Evolutionary conservation across 2,329 filamentous ascomycete genomes (phyloP).

Genomic region (Talaromyces piceae): DNA sequence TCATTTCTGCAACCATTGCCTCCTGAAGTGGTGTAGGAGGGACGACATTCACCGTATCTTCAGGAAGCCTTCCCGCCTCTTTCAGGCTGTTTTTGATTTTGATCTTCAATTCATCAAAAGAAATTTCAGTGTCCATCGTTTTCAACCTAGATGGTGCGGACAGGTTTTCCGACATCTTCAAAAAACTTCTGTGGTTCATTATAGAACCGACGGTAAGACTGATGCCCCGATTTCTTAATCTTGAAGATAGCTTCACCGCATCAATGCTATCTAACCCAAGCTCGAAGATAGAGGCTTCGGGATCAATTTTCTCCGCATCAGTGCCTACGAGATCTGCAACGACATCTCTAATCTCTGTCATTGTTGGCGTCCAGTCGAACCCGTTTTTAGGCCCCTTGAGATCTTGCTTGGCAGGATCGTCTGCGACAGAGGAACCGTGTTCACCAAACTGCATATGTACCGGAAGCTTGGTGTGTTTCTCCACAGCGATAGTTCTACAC

Average conservation of each 20-base stretch:
- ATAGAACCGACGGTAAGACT: constrained; percentile 65
- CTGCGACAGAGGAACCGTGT: constrained; percentile 13
- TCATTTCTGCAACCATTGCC: constrained; percentile 75
- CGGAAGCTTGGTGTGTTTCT: constrained; percentile 11
- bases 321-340: constrained; percentile 57
- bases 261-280: constrained; percentile 90
- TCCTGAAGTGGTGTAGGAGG: constrained; percentile 81
- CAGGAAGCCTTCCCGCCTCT: constrained; percentile 27
- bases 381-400: not conserved
- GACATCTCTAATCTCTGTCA: constrained; percentile 50
- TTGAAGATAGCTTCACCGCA: constrained; percentile 72
- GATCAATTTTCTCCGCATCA: constrained; percentile 44
- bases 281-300: constrained; percentile 63
- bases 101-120: constrained; percentile 15
- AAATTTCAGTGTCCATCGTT: constrained; percentile 15
- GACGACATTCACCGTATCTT: constrained; percentile 51
- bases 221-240: constrained; percentile 56
- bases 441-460: not conserved
- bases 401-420: not conserved
- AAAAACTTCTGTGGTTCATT: constrained; percentile 63
- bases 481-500: constrained; percentile 28
- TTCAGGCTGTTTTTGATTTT: constrained; percentile 35
- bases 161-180: constrained; percentile 44
- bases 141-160: constrained; percentile 17
- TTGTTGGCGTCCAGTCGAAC: constrained; percentile 55